Percentiles rank a stretch among this genome's conserved stretches.
Conservation (phyloP, 2,329 filamentous ascomycete genomes). For the Diaporthe eres region DNA sequence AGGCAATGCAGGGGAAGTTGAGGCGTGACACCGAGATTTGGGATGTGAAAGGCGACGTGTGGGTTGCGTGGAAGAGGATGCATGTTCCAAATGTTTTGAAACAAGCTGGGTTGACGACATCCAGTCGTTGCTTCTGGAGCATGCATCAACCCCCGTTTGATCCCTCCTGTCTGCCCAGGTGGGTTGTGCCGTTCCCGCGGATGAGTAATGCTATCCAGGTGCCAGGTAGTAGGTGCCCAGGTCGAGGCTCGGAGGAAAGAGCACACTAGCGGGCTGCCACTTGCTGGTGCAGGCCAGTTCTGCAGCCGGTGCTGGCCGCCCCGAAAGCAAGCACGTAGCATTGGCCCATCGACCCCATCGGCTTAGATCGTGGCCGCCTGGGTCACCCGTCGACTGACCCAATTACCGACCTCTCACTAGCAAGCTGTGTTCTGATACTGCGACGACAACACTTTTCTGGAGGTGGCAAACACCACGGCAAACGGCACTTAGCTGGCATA, state of each 20-base stretch:
- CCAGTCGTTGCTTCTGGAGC: slow-evolving; percentile 30
- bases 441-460: neutral
- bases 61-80: slow-evolving; percentile 24
- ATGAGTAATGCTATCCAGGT: slow-evolving; percentile 3
- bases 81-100: slow-evolving; percentile 21
- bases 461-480: neutral
- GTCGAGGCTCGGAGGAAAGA: neutral
- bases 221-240: neutral
- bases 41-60: slow-evolving; percentile 17
- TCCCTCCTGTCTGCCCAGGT: neutral
- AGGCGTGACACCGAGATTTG: slow-evolving; percentile 1
- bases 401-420: neutral
- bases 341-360: slow-evolving; percentile 2
- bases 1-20: slow-evolving; percentile 7
- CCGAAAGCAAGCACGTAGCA: slow-evolving; percentile 9
- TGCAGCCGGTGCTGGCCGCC: slow-evolving; percentile 22
- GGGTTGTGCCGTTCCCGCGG: neutral
- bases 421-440: neutral
- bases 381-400: slow-evolving; percentile 1
- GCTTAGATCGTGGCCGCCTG: neutral
- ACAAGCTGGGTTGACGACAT: slow-evolving; percentile 9
- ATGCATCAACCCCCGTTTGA: neutral
- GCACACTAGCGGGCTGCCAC: slow-evolving; percentile 14
- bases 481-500: neutral
- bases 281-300: neutral